Conservation (phyloP, 768 basidiomycete genomes). For the Lentinula edodes region DNA sequence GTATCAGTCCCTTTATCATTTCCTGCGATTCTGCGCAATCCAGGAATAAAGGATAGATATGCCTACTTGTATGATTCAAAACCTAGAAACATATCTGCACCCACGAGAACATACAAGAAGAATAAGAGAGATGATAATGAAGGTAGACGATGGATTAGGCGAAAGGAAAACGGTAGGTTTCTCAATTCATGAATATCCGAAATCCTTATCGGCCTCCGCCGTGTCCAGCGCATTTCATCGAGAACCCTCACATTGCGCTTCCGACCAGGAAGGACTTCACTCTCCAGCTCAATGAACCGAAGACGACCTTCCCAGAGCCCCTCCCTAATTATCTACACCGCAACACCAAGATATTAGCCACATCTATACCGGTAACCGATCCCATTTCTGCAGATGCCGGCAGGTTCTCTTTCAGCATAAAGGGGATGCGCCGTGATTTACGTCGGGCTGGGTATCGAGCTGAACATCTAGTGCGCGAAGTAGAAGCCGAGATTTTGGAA, state of each 20-base stretch:
- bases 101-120: conserved; percentile 27
- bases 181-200: background rate
- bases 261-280: conserved; percentile 55
- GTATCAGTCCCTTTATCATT: conserved; percentile 57
- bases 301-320: conserved; percentile 70
- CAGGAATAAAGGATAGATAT: conserved; percentile 45
- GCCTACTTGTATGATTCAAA: conserved; percentile 39
- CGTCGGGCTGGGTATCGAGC: conserved; percentile 56
- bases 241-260: conserved; percentile 66
- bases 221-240: conserved; percentile 56
- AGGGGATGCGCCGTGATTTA: conserved; percentile 66
- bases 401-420: conserved; percentile 69
- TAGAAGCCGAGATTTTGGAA: conserved; percentile 55
- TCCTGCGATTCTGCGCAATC: conserved; percentile 62
- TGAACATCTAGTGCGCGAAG: conserved; percentile 56
- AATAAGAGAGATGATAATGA: conserved; percentile 54
- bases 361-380: conserved; percentile 34
- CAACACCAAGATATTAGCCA: conserved; percentile 44
- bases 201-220: background rate
- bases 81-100: conserved; percentile 11
- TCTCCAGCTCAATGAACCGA: conserved; percentile 34
- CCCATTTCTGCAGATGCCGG: conserved; percentile 62
- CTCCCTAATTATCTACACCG: conserved; percentile 68
- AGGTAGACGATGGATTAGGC: conserved; percentile 72
- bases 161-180: conserved; percentile 69